Base-by-base conservation (phyloP, 345 rosid species). In the Populus deltoides region DNA sequence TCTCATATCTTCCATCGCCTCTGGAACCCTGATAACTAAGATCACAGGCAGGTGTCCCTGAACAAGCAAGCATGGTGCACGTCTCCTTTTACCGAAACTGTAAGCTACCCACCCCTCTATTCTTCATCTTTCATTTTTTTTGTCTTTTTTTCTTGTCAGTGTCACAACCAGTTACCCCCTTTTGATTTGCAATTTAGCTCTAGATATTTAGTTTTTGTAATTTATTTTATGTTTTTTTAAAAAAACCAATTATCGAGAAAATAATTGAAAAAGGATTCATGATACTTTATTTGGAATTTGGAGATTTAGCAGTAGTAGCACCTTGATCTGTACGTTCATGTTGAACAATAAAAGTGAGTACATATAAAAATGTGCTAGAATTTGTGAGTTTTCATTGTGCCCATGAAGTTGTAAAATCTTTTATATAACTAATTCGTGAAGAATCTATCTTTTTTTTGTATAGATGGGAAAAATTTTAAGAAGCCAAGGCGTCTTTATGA, bases 391-490 rank as follows among this genome's bases (percentile, higher is more conserved):
- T 17, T 71, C 7, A 2, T 57, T 13, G n/a, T 57, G 6, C n/a
- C 7, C 63, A 57, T 8, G 5, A 57, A 3, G 7, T 75, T 29
- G 74, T 24, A 53, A 45, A 25, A 5, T 47, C 25, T 7, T n/a
- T 2, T 24, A 7, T 18, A 17, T 20, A 18, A 11, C 73, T 6
- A 13, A 15, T 10, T 24, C 17, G 33, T 10, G 35, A 35, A 31
- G 20, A n/a, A 41, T 24, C 20, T 41, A 8, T 47, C 27, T 24
- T 72, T 35, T 17, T 33, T 31, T 79, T 17, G 72, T 68, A 53
- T 67, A 90, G 90, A 90, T 83, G 90, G 91, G 38, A 90, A 88
- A 53, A 88, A 89, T 31, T 90, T 88, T 78, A 90, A 90, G 88
- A 87, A 88, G 35, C 93, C 91, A 0, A 83, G 91, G 39, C 91